phyloP scores from a whole-genome alignment of 2,329 filamentous ascomycete species.

The Chaetomiaceae sp. region DNA sequence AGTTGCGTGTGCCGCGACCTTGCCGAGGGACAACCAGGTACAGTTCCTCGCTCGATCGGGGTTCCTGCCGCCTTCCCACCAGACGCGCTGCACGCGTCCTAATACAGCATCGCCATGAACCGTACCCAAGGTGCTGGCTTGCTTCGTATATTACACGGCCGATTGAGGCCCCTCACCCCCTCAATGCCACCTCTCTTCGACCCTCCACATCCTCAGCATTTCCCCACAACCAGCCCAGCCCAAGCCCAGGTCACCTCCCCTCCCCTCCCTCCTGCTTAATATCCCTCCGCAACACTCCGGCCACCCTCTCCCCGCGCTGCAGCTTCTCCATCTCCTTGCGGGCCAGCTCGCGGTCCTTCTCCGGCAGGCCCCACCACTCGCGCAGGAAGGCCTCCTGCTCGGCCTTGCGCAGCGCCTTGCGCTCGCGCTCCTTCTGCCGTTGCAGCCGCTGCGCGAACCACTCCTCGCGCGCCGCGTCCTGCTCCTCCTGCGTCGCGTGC shows the following conservation, averaged over 20 bases:
- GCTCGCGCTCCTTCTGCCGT: constrained; percentile 62
- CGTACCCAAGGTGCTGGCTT: too few relatives aligned
- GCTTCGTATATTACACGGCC: too few relatives aligned
- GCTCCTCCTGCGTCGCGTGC: constrained; percentile 76
- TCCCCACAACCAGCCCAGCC: too few relatives aligned
- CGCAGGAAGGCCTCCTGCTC: constrained; percentile 62
- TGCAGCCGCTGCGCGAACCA: constrained; percentile 81
- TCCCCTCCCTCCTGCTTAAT: constrained; percentile 11
- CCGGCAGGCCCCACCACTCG: constrained; percentile 63
- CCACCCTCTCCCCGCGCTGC: constrained; percentile 48
- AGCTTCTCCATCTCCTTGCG: constrained; percentile 51
- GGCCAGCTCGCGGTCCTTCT: constrained; percentile 48
- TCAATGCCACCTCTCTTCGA: too few relatives aligned
- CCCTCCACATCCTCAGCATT: too few relatives aligned
- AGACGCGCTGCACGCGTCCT: neutral
- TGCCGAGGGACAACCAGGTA: too few relatives aligned
- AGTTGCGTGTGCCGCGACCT: constrained; percentile 3
- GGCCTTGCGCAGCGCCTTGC: constrained; percentile 52
- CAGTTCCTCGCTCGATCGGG: neutral
- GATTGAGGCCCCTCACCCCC: too few relatives aligned
- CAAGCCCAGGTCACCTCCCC: constrained; percentile 1
- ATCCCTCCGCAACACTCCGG: constrained; percentile 45
- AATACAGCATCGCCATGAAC: too few relatives aligned
- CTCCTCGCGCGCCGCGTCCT: constrained; percentile 85
- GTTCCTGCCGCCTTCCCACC: neutral